phyloP scores from a whole-genome alignment of 345 rosid species.

The Aquilaria sinensis region DNA sequence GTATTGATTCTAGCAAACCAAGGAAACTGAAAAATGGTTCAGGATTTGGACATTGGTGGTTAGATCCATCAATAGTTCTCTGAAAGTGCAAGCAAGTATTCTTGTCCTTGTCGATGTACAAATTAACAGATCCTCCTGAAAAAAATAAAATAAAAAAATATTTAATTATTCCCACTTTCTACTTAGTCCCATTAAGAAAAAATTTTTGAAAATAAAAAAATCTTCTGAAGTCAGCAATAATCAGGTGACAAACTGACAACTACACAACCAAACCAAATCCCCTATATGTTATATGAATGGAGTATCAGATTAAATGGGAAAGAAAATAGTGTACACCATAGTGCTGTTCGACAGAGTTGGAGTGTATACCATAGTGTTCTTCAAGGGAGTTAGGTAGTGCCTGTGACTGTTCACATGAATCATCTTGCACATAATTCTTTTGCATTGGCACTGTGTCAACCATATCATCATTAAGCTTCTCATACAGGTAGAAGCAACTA shows the following conservation, averaged over 20 bases:
- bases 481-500: constrained; percentile 70
- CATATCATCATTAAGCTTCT: constrained; percentile 37
- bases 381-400: constrained; percentile 56
- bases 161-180: background rate
- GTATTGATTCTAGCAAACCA: constrained; percentile 79
- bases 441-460: constrained; percentile 29
- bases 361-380: constrained; percentile 46
- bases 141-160: constrained; percentile 3
- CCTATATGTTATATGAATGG: too few species aligned
- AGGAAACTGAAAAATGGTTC: constrained; percentile 72
- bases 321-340: constrained; percentile 38
- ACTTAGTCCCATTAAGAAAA: constrained; percentile 4
- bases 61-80: constrained; percentile 36
- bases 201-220: constrained; percentile 1
- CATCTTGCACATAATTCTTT: constrained; percentile 24
- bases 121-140: constrained; percentile 42
- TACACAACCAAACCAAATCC: background rate
- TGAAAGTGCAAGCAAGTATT: constrained; percentile 55
- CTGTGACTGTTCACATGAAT: constrained; percentile 40
- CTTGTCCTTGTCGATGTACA: constrained; percentile 35
- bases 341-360: constrained; percentile 20
- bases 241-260: background rate
- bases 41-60: constrained; percentile 67
- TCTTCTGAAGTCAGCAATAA: constrained; percentile 5
- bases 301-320: background rate